phyloP scores from a whole-genome alignment of 1,139 yeast genomes.

The Pichia sp. region DNA sequence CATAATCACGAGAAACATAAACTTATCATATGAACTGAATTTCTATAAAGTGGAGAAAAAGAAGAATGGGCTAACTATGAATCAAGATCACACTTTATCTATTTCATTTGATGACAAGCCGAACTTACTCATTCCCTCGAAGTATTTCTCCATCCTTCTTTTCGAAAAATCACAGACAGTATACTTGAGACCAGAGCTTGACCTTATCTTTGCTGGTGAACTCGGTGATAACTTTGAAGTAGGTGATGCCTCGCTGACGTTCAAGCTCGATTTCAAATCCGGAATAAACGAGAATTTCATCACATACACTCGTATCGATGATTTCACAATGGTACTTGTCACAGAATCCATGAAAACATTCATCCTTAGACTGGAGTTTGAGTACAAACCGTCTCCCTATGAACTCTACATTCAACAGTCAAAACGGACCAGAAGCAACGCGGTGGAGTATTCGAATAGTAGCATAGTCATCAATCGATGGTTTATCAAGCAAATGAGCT shows the following conservation, averaged over 20 bases:
- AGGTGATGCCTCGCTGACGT: background rate
- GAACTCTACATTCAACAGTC: background rate
- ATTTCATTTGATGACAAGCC: constrained; percentile 1
- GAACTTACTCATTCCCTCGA: constrained; percentile 5
- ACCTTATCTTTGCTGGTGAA: background rate
- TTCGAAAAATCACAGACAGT: constrained; percentile 1
- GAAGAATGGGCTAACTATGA: background rate
- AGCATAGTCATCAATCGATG: background rate
- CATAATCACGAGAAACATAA: background rate
- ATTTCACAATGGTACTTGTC: background rate
- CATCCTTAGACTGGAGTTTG: background rate
- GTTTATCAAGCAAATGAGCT: background rate
- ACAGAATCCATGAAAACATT: background rate
- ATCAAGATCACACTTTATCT: background rate
- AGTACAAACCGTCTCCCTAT: background rate
- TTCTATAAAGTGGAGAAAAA: constrained; percentile 1
- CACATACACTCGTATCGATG: background rate
- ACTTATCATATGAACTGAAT: constrained; percentile 1
- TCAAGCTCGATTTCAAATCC: background rate
- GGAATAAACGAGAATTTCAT: background rate
- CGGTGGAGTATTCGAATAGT: background rate
- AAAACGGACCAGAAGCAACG: constrained; percentile 2
- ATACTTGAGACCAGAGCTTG: background rate
- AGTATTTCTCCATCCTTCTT: constrained; percentile 1
- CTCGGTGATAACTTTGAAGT: background rate